A percentile compares a stretch with the other conserved stretches of the same genome.
Evolutionary conservation across 2,329 filamentous ascomycete genomes (phyloP).

Genomic region (Zasmidium citrigriseum): DNA sequence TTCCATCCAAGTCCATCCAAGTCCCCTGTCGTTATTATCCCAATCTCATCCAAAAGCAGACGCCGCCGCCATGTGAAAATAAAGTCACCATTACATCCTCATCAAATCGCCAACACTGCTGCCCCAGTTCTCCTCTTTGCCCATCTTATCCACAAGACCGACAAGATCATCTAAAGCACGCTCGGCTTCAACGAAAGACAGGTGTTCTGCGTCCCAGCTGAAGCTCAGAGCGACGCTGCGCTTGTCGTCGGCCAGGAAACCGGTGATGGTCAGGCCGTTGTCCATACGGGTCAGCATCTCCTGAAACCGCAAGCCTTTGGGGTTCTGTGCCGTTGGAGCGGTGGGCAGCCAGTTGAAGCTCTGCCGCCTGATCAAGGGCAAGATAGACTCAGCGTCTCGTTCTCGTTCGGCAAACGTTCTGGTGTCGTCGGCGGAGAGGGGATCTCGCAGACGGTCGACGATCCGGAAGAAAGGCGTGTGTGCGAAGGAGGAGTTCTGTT

Average conservation of each 20-base stretch:
- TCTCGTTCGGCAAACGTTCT: conserved; percentile 32
- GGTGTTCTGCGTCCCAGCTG: conserved; percentile 35
- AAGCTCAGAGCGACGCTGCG: conserved; percentile 31
- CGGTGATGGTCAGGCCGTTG: conserved; percentile 35
- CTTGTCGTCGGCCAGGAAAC: conserved; percentile 34
- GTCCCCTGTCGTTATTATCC: no score
- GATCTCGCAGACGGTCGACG: conserved; percentile 32
- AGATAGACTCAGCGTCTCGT: conserved; percentile 31
- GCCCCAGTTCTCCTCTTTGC: conserved; percentile 31
- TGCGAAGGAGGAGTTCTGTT: conserved; percentile 30
- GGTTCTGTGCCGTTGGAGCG: conserved; percentile 30
- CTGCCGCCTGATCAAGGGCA: conserved; percentile 33
- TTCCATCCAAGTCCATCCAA: background rate
- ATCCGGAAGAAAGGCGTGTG: conserved; percentile 35
- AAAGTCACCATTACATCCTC: conserved; percentile 19
- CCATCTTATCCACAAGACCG: conserved; percentile 28
- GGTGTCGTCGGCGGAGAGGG: conserved; percentile 28
- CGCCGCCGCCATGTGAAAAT: no score
- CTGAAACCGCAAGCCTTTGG: conserved; percentile 30
- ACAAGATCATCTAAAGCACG: conserved; percentile 27
- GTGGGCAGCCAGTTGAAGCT: conserved; percentile 38
- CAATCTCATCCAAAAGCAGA: no score
- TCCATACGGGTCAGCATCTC: conserved; percentile 37
- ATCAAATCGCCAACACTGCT: conserved; percentile 27
- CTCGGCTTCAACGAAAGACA: conserved; percentile 30